A percentile compares a stretch with the other conserved stretches of the same genome.
phyloP scores from a whole-genome alignment of 208 protist species.

The Crithidia fasciculata region DNA sequence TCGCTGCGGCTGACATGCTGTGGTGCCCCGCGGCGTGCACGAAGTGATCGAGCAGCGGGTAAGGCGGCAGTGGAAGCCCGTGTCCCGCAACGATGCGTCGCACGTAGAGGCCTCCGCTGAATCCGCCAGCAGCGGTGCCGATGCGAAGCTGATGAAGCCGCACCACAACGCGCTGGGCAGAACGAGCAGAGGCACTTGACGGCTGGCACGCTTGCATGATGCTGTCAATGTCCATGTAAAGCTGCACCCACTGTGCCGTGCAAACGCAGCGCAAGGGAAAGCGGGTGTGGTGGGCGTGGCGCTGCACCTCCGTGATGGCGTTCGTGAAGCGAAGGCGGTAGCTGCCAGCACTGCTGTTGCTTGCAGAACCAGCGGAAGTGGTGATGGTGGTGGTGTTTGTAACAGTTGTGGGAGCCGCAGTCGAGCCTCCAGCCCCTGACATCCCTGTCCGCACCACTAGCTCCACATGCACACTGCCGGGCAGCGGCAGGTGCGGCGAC shows the following conservation, averaged over 20 bases:
- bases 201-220: conserved; percentile 39
- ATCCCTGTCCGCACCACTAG: background rate
- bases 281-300: conserved; percentile 60
- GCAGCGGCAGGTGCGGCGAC: conserved; percentile 6
- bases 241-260: conserved; percentile 64
- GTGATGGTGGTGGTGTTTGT: background rate
- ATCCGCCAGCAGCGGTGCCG: background rate
- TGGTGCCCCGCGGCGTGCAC: conserved; percentile 2
- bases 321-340: conserved; percentile 53
- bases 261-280: conserved; percentile 59
- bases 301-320: conserved; percentile 36
- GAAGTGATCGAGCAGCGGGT: conserved; percentile 23
- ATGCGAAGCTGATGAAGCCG: conserved; percentile 47
- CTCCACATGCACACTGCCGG: conserved; percentile 26
- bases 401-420: too few species aligned
- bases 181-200: conserved; percentile 5
- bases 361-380: background rate
- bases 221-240: conserved; percentile 61
- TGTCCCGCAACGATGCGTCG: conserved; percentile 71
- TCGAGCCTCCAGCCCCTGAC: too few species aligned
- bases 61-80: conserved; percentile 32
- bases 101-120: conserved; percentile 46
- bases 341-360: conserved; percentile 19
- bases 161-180: background rate
- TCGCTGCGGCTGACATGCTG: background rate